A percentile compares a stretch with the other conserved stretches of the same genome.
Conservation (phyloP, 73 alveolate genomes). For the Uronychia binucleata region DNA sequence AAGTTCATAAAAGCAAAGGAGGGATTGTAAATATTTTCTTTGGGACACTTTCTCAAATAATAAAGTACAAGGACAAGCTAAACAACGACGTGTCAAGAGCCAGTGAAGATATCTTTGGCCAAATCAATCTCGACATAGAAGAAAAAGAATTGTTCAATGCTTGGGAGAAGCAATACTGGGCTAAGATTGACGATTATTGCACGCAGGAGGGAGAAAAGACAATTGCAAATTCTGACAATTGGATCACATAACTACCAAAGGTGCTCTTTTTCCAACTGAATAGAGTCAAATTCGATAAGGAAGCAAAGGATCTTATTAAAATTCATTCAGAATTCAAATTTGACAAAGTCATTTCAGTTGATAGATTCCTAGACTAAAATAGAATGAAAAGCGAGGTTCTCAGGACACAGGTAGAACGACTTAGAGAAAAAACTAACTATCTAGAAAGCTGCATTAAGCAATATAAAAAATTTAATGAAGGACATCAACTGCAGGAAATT, state of each 20-base stretch:
- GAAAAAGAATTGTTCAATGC: constrained; percentile 11
- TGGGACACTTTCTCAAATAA: background rate
- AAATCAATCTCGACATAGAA: background rate
- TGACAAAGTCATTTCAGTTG: constrained; percentile 31
- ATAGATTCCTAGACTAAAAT: constrained; percentile 18
- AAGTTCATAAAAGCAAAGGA: too few species aligned
- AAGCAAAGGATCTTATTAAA: background rate
- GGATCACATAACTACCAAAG: constrained; percentile 13
- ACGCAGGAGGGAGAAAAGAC: background rate
- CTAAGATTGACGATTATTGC: constrained; percentile 1
- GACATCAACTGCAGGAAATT: background rate
- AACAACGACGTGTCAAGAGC: background rate
- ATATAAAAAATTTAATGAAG: background rate
- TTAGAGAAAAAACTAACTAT: background rate
- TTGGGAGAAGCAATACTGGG: background rate
- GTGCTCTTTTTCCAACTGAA: constrained; percentile 7
- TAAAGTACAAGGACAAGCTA: background rate
- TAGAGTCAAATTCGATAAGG: constrained; percentile 2
- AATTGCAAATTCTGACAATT: constrained; percentile 2
- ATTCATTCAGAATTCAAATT: background rate
- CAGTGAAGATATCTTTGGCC: background rate
- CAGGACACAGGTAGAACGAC: background rate
- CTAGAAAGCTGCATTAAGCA: constrained; percentile 4
- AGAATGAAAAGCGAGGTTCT: background rate
- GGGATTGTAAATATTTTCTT: background rate